Base-by-base conservation (phyloP, 2,329 filamentous ascomycete species). In the Neophaeococcomyces aloes region DNA sequence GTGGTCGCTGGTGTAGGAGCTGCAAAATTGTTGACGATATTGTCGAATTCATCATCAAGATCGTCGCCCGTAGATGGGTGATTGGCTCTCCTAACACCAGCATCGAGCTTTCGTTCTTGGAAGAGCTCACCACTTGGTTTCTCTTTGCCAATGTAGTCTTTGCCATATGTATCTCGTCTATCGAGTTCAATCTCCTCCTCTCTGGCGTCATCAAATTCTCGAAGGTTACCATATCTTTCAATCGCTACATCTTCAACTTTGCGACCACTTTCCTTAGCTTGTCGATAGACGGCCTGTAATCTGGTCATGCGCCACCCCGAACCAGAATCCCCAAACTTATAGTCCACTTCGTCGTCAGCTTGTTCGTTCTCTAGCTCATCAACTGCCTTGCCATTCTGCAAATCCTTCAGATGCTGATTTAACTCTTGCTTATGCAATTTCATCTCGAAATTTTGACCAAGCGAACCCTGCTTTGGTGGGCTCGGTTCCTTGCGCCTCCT, bases 301-400 rank as follows among this genome's bases (percentile, higher is more conserved):
- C 88, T 95, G 4, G 83, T 94, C 88, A 98, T 94, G 38, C 93
- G 81, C 91, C 93, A 98, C 55, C 86, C 78, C 11, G 88, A 89
- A 0, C 91, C 89, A 5, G 76, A 67, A 60, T 98, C 91, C 14
- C 93, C 91, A 62, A 98, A 93, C 0, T 69, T 84, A 59, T 96
- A 98, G 46, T 76, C 70, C 7, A 93, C 76, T 44, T 83, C 75
- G 42, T 78, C 70, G 34, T 77, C 65, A 1, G 71, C 67, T 1
- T 74, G 69, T 50, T 74, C 65, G 5, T 75, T 61, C 17, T 71
- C 18, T 18, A 38, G 7, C 15, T 50, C 44, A 21, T 76, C 72
- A 2, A 72, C 50, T 0, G 62, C 65, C 39, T 73, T 78, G 2
- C 75, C 74, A 34, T 46, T 43, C 29, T 78, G 74, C 7, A 83